phyloP scores from a whole-genome alignment of 441 rosid species.

The Adansonia madagascariensis region DNA sequence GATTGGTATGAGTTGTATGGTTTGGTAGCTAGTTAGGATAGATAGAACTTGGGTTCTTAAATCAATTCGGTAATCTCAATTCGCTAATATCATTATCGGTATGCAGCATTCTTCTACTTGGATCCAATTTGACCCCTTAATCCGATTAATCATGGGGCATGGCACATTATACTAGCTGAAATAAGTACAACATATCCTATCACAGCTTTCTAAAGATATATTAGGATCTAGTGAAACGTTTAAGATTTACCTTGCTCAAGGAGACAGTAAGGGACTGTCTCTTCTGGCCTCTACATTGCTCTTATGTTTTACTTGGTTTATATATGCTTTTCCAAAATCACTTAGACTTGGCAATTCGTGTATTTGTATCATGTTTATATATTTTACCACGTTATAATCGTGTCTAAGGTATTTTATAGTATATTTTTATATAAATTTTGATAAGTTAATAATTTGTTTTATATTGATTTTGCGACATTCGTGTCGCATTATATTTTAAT shows the following conservation, averaged over 20 bases:
- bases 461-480: too few species aligned
- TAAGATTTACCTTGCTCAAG: not conserved
- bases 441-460: too few species aligned
- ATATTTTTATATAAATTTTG: too few species aligned
- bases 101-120: not conserved
- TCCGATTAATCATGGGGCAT: not conserved
- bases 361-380: too few species aligned
- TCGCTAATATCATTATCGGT: not conserved
- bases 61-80: not conserved
- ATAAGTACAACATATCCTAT: not conserved
- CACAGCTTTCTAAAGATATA: slow-evolving; percentile 9
- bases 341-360: too few species aligned
- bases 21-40: not conserved
- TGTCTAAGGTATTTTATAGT: too few species aligned
- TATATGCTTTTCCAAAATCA: slow-evolving; percentile 8
- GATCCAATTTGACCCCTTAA: not conserved
- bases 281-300: slow-evolving; percentile 14
- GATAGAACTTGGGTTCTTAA: not conserved
- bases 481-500: too few species aligned
- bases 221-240: not conserved
- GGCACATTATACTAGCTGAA: not conserved
- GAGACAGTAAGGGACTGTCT: not conserved
- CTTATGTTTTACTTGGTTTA: not conserved
- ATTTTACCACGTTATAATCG: too few species aligned
- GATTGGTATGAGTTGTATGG: not conserved